These are phyloP conservation scores for Syzygium malaccense DNA, from an alignment of 441 rosid species.

Conservation along the genomic window DNA sequence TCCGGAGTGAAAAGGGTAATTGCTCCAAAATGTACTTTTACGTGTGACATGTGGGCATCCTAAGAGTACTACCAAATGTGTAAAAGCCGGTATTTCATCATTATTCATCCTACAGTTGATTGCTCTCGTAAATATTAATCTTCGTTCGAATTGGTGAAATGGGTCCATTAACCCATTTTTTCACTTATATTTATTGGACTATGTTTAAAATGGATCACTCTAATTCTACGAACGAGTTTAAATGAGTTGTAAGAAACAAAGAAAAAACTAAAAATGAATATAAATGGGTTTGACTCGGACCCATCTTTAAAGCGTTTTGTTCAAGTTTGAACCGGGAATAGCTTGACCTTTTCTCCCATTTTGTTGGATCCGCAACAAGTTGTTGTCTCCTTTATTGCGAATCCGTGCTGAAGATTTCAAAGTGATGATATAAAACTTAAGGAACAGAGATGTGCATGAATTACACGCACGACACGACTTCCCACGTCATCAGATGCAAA, in stretches of 20 bases:
- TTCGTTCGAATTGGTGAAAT: fast-evolving
- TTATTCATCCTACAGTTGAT: background rate
- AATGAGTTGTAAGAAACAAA: background rate
- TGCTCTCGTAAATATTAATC: background rate
- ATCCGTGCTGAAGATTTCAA: background rate
- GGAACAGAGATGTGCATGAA: background rate
- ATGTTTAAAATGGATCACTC: background rate
- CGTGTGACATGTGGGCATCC: background rate
- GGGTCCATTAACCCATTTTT: background rate
- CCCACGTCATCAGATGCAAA: background rate
- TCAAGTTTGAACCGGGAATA: background rate
- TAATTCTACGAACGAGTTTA: background rate
- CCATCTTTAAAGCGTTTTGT: background rate
- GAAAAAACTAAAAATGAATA: background rate
- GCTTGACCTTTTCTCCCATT: background rate
- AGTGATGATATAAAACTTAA: background rate
- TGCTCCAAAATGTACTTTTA: background rate
- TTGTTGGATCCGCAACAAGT: background rate
- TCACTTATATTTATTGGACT: background rate
- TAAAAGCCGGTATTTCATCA: background rate
- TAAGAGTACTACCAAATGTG: background rate
- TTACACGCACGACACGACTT: fast-evolving
- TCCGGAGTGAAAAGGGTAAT: fast-evolving
- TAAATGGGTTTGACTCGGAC: background rate
- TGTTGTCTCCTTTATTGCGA: background rate